Base-by-base conservation (phyloP, 2,329 filamentous ascomycete species). In the Alternaria ethzedia region DNA sequence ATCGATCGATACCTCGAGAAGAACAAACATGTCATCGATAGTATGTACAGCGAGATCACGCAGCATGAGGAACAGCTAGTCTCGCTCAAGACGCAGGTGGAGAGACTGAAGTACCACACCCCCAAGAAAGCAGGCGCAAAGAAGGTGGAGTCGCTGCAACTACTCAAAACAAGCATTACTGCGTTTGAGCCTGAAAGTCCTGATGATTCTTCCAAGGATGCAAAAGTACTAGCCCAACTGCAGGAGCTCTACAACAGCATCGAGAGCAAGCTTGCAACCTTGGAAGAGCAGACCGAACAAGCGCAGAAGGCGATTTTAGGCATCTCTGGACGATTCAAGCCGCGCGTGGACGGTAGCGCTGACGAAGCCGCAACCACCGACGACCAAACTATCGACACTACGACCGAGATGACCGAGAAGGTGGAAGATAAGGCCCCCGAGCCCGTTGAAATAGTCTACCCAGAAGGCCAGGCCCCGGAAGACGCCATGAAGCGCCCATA, bases 1-100 rank as follows among this genome's bases (percentile, higher is more conserved):
- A 82, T 86, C 5, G 88, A 90, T 76, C 83, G 88, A 49, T 90
- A 90, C 72, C 79, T 89, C 49, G 81, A 85, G 52, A 79, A 82
- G 64, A 86, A 85, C 62, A 80, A 82, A 59, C 80, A 81, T 2
- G 71, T 82, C 10, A 82, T 85, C 15, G 81, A 81, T 46, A 79
- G 82, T 9, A 82, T 88, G 61, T 83, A 85, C n/a, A 65, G 70
- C 23, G 70, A 82, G 20, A 80, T 80, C 59, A 72, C 71, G 21
- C 64, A 77, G 28, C 75, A 73, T 49, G 77, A 77, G 54, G 63
- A 70, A 17, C 61, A 72, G 41, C 52, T 77, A 32, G 66, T 64
- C 13, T 74, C 72, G 25, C 76, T 84, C 9, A 76, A 80, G 3
- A 63, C 67, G 1, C 71, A 81, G 21, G 66, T 79, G 43, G 70